Conservation (phyloP, 768 basidiomycete genomes). For the Pseudohyphozyma bogoriensis region DNA sequence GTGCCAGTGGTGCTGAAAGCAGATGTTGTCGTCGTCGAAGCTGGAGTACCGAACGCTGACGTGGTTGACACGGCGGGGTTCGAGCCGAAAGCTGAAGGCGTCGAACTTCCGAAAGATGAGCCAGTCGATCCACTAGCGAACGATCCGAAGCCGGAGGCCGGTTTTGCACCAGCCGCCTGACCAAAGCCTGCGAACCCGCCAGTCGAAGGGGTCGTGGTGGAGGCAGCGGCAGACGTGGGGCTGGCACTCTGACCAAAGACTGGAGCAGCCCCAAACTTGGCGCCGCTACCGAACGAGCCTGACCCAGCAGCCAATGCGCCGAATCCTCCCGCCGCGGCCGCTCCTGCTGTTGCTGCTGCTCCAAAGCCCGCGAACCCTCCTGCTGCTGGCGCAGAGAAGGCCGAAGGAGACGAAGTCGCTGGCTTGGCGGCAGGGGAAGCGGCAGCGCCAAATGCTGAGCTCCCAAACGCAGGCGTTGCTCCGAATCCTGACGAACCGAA, state of each 20-base stretch:
- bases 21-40: not conserved
- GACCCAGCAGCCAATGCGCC: too few relatives aligned
- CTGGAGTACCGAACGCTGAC: not conserved
- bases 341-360: not conserved
- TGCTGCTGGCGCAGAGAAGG: not conserved
- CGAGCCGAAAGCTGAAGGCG: too few relatives aligned
- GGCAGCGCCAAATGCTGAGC: conserved; percentile 1
- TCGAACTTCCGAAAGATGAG: too few relatives aligned
- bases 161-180: too few relatives aligned
- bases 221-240: too few relatives aligned
- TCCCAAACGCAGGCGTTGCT: conserved; percentile 12
- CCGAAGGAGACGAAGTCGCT: not conserved
- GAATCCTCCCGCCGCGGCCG: not conserved
- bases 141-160: not conserved
- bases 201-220: not conserved
- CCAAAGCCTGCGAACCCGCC: conserved; percentile 8
- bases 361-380: conserved; percentile 11
- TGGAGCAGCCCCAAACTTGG: not conserved
- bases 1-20: not conserved
- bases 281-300: not conserved
- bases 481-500: conserved; percentile 12
- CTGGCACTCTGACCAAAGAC: too few relatives aligned
- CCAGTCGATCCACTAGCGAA: not conserved
- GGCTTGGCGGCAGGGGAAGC: conserved; percentile 2
- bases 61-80: not conserved